These are phyloP conservation scores for Rhododendron kiyosumense DNA, from an alignment of 148 eudicot species.

Conservation along the genomic window DNA sequence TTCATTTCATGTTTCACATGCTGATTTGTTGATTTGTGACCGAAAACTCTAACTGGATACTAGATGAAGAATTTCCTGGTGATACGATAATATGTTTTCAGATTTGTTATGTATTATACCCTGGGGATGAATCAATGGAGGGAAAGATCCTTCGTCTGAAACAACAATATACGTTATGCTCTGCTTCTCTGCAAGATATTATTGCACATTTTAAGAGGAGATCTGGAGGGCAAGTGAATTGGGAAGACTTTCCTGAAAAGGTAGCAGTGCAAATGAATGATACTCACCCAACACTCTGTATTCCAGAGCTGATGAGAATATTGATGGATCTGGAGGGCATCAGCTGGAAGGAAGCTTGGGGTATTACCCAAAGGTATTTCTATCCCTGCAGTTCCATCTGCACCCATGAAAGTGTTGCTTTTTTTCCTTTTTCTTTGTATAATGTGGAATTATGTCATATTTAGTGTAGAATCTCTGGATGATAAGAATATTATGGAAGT, in stretches of 20 bases:
- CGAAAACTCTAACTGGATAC: background rate
- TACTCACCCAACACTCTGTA: conserved; percentile 96
- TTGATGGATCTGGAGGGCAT: conserved; percentile 83
- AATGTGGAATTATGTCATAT: background rate
- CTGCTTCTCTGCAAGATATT: conserved; percentile 97
- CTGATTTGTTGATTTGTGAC: background rate
- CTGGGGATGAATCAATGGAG: conserved; percentile 83
- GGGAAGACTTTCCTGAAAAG: conserved; percentile 83
- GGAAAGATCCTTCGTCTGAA: conserved; percentile 87
- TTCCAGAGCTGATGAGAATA: conserved; percentile 90
- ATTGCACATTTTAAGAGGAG: conserved; percentile 82
- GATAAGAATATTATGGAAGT: background rate
- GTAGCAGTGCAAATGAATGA: conserved; percentile 99
- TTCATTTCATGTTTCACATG: background rate
- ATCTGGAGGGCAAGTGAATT: conserved; percentile 53
- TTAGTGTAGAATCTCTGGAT: background rate
- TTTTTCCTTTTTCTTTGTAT: background rate
- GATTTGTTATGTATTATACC: conserved; percentile 86
- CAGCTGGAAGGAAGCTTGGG: conserved; percentile 84
- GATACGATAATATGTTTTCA: conserved; percentile 29
- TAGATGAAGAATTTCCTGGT: background rate
- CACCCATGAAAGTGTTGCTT: background rate
- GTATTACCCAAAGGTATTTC: conserved; percentile 68
- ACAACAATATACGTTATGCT: conserved; percentile 94
- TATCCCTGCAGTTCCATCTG: background rate